These are phyloP conservation scores for Dactylellina haptotyla DNA, from an alignment of 2,329 filamentous ascomycete species.

Conservation along the genomic window DNA sequence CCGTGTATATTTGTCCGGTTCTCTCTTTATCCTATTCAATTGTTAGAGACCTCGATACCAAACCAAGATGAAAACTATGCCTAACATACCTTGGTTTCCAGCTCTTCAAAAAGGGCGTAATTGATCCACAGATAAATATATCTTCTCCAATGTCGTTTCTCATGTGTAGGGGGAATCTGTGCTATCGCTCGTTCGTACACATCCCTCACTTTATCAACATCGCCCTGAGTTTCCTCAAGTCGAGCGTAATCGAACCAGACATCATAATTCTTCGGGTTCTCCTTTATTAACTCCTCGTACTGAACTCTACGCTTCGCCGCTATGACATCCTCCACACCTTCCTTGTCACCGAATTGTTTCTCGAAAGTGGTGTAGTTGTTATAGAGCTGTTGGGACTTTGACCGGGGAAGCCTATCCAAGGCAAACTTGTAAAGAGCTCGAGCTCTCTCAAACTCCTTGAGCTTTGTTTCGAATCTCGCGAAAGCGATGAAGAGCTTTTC, in stretches of 20 bases:
- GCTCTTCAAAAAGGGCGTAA: slow-evolving; percentile 95
- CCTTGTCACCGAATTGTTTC: slow-evolving; percentile 93
- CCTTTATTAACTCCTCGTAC: slow-evolving; percentile 93
- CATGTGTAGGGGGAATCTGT: slow-evolving; percentile 91
- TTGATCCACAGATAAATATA: slow-evolving; percentile 99
- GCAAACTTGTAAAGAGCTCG: slow-evolving; percentile 97
- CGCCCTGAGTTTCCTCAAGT: slow-evolving; percentile 85
- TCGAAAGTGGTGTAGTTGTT: slow-evolving; percentile 97
- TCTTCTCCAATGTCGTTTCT: slow-evolving; percentile 95
- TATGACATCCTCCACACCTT: slow-evolving; percentile 94
- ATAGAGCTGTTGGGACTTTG: slow-evolving; percentile 83
- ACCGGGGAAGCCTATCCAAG: slow-evolving; percentile 87
- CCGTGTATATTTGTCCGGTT: slow-evolving; percentile 88
- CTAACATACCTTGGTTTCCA: slow-evolving; percentile 71
- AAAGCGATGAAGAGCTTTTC: slow-evolving; percentile 96
- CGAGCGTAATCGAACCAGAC: slow-evolving; percentile 95
- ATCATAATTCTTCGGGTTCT: slow-evolving; percentile 97
- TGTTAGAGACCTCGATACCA: slow-evolving; percentile 33
- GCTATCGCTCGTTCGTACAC: slow-evolving; percentile 96
- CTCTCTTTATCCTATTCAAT: slow-evolving; percentile 71
- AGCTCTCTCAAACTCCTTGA: slow-evolving; percentile 94
- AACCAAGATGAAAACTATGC: not conserved
- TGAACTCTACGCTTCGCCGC: slow-evolving; percentile 90
- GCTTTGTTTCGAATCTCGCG: slow-evolving; percentile 90
- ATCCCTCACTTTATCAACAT: slow-evolving; percentile 84